phyloP scores from a whole-genome alignment of 805 yeast genomes.

The Ogataea pignaliae region DNA sequence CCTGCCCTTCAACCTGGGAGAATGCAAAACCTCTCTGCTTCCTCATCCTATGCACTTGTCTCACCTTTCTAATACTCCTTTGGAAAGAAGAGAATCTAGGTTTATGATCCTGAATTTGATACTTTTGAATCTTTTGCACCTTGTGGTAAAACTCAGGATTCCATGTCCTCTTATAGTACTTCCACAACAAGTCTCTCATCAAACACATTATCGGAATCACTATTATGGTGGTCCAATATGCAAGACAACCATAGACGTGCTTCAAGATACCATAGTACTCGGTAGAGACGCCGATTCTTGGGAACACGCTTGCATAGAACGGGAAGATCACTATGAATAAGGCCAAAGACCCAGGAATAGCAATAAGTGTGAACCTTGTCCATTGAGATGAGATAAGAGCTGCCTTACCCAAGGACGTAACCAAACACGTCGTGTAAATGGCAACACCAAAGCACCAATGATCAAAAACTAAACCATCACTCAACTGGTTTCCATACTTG shows the following conservation, averaged over 20 bases:
- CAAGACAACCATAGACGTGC: conserved; percentile 69
- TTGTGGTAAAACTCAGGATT: conserved; percentile 89
- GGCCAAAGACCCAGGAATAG: conserved; percentile 90
- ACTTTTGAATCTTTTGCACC: conserved; percentile 95
- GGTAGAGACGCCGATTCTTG: conserved; percentile 70
- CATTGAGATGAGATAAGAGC: conserved; percentile 87
- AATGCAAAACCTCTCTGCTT: conserved; percentile 98
- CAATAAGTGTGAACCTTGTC: conserved; percentile 88
- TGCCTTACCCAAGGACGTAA: conserved; percentile 92
- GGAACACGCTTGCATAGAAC: conserved; percentile 79
- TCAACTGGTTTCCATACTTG: conserved; percentile 58
- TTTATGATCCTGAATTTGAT: conserved; percentile 84
- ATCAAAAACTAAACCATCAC: conserved; percentile 68
- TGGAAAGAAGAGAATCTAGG: conserved; percentile 98
- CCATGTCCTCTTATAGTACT: conserved; percentile 88
- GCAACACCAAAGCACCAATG: conserved; percentile 97
- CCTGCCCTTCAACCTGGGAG: conserved; percentile 94
- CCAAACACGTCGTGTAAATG: conserved; percentile 76
- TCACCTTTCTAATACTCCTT: conserved; percentile 91
- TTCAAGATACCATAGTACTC: conserved; percentile 81
- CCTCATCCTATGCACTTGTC: conserved; percentile 97
- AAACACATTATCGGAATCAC: conserved; percentile 76
- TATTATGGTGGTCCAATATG: conserved; percentile 79
- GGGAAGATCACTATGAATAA: conserved; percentile 89
- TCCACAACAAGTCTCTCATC: conserved; percentile 88